These are phyloP conservation scores for Hyaloscypha finlandica DNA, from an alignment of 495 filamentous ascomycete genomes.

Conservation along the genomic window DNA sequence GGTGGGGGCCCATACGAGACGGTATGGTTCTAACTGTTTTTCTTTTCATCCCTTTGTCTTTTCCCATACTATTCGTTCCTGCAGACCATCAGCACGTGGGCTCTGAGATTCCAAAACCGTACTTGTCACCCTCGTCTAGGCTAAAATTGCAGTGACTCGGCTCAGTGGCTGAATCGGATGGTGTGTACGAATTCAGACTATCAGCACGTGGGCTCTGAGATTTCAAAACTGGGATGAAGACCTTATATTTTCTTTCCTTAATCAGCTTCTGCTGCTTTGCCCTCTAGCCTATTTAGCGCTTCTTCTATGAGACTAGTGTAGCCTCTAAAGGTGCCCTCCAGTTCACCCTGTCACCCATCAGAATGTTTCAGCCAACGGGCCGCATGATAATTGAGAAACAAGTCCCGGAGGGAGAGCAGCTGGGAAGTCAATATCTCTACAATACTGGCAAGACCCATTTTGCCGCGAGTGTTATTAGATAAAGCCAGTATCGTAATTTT, in stretches of 20 bases:
- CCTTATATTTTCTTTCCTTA: slow-evolving; percentile 21
- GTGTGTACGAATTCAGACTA: too few species aligned
- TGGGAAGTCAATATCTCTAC: too few species aligned
- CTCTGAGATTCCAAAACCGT: too few species aligned
- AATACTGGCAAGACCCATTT: too few species aligned
- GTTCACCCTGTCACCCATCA: slow-evolving; percentile 34
- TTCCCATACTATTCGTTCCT: slow-evolving; percentile 25
- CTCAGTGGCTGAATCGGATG: too few species aligned
- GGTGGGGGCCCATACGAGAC: background rate
- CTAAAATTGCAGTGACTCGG: too few species aligned
- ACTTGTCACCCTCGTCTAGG: too few species aligned
- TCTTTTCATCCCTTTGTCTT: slow-evolving; percentile 18
- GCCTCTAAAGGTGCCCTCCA: slow-evolving; percentile 48
- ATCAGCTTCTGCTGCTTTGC: slow-evolving; percentile 19
- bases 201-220: background rate
- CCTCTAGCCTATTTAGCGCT: slow-evolving; percentile 38
- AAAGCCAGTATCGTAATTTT: too few species aligned
- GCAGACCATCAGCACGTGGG: slow-evolving; percentile 2
- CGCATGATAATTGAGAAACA: background rate
- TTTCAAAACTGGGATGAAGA: background rate
- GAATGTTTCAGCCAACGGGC: background rate
- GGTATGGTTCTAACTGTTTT: slow-evolving; percentile 4
- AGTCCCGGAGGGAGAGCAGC: too few species aligned
- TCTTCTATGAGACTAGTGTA: slow-evolving; percentile 51
- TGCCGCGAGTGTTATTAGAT: too few species aligned